These are phyloP conservation scores for Moesziomyces sp. DNA, from an alignment of 1,284 basidiomycete genomes.

Conservation along the genomic window DNA sequence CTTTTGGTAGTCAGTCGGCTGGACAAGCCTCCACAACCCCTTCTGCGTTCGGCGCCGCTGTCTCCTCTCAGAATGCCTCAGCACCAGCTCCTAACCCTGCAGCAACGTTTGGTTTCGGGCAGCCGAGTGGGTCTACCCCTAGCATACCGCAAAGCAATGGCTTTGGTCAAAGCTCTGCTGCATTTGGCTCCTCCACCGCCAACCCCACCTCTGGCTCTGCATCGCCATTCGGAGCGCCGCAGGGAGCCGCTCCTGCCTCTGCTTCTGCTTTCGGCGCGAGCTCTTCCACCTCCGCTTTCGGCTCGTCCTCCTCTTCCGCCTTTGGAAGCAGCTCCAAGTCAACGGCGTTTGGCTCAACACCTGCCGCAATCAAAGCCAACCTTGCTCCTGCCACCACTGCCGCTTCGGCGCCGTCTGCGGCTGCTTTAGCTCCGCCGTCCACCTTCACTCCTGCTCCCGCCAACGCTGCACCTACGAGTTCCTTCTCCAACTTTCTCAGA, in stretches of 20 bases:
- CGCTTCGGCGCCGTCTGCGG: not conserved
- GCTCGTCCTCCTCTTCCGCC: slow-evolving; percentile 17
- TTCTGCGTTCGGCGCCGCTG: slow-evolving; percentile 5
- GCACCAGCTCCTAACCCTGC: not conserved
- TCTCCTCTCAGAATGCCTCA: not conserved
- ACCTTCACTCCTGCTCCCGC: slow-evolving; percentile 3
- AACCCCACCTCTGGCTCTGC: not conserved
- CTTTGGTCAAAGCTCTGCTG: slow-evolving; percentile 12
- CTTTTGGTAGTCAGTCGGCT: not conserved
- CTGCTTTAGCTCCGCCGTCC: slow-evolving; percentile 1
- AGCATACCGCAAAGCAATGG: slow-evolving; percentile 6
- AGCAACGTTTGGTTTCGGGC: slow-evolving; percentile 6
- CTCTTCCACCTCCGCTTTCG: slow-evolving; percentile 19
- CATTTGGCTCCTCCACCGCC: slow-evolving; percentile 10
- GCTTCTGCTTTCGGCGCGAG: not conserved
- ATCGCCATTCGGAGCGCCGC: no score
- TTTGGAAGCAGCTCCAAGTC: slow-evolving; percentile 6
- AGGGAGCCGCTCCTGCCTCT: not conserved
- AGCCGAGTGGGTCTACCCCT: slow-evolving; percentile 13
- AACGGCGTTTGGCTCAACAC: slow-evolving; percentile 13
- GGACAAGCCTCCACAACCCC: not conserved
- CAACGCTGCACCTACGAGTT: slow-evolving; percentile 23
- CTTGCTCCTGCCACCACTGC: not conserved
- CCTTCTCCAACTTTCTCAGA: slow-evolving; percentile 46
- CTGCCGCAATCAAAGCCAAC: slow-evolving; percentile 9